These are phyloP conservation scores for Caloboletus firmus DNA, from an alignment of 1,284 basidiomycete species.

Conservation along the genomic window DNA sequence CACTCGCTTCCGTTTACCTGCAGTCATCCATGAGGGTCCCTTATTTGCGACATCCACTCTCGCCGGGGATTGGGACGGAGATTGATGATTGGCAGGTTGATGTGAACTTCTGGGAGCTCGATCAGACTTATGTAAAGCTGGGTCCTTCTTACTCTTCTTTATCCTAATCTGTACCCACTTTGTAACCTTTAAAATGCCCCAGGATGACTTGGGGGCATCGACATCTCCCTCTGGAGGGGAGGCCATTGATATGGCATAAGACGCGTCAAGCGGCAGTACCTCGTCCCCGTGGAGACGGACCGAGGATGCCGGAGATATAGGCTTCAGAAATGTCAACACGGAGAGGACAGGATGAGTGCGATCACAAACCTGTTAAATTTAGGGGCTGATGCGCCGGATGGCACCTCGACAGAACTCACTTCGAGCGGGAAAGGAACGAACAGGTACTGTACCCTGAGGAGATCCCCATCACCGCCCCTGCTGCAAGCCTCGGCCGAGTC, in stretches of 20 bases:
- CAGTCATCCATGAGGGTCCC: background rate
- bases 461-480: too few species aligned
- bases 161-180: background rate
- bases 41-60: background rate
- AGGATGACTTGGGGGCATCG: background rate
- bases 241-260: background rate
- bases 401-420: background rate
- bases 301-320: background rate
- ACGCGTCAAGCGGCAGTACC: background rate
- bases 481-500: too few species aligned
- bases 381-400: accelerated
- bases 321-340: background rate
- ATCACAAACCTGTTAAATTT: background rate
- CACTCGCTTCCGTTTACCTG: background rate
- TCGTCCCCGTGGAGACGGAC: background rate
- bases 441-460: background rate
- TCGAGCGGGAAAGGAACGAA: background rate
- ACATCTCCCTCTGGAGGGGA: background rate
- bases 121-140: too few species aligned
- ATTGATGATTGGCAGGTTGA: background rate
- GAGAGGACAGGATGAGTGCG: too few species aligned
- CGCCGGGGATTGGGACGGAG: background rate
- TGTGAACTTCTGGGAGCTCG: background rate
- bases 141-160: background rate
- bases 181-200: background rate